Conservation (phyloP, 441 rosid genomes). For the Macaranga tanarius region DNA sequence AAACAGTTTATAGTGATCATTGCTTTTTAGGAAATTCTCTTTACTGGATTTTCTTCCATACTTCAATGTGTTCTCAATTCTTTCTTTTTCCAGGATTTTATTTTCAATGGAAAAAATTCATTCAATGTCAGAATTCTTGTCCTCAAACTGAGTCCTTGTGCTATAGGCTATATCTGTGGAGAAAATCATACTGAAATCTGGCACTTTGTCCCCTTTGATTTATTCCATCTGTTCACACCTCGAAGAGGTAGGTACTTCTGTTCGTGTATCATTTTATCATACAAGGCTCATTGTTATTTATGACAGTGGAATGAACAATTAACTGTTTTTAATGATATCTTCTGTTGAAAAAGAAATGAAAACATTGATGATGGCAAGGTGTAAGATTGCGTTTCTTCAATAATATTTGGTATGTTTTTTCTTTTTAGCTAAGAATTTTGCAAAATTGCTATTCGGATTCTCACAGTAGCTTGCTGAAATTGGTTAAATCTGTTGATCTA, state of each 20-base stretch:
- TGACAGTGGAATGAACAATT: conserved; percentile 1
- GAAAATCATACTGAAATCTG: conserved; percentile 2
- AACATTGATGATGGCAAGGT: background rate
- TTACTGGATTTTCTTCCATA: conserved; percentile 34
- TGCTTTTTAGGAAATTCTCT: conserved; percentile 42
- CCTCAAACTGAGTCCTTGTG: background rate
- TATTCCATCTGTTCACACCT: conserved; percentile 14
- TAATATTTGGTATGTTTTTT: too few species aligned
- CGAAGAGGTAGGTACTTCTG: conserved; percentile 26
- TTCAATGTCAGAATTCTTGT: conserved; percentile 30
- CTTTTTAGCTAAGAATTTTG: too few species aligned
- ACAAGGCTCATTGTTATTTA: background rate
- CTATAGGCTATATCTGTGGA: background rate
- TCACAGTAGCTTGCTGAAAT: background rate
- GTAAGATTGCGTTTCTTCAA: background rate
- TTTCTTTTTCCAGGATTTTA: conserved; percentile 34
- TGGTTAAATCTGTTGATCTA: background rate
- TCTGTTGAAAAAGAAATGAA: background rate
- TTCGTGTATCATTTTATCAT: conserved; percentile 17
- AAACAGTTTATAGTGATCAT: conserved; percentile 39
- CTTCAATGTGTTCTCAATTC: conserved; percentile 54
- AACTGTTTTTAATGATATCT: background rate
- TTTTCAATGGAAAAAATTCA: conserved; percentile 31
- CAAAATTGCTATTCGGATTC: background rate
- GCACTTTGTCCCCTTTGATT: conserved; percentile 6